Evolutionary conservation across 805 yeast species (phyloP).

Genomic region (Komagataella pastoris): DNA sequence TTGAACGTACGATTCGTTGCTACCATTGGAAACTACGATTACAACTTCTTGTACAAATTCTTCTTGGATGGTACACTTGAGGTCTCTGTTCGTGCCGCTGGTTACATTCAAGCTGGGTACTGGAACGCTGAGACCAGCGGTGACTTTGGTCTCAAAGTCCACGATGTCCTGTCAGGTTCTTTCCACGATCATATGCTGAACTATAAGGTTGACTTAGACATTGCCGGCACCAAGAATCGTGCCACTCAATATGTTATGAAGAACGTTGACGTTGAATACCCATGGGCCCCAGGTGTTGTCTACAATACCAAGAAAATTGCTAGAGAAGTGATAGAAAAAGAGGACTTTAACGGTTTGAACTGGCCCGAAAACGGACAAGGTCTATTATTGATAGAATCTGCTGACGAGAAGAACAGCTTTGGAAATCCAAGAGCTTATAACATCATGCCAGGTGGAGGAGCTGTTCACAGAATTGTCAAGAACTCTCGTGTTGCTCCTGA

Average conservation of each 20-base stretch:
- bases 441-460: constrained; percentile 10
- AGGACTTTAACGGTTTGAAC: constrained; percentile 4
- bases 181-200: constrained; percentile 16
- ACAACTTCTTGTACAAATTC: constrained; percentile 3
- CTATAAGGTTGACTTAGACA: constrained; percentile 14
- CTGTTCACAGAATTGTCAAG: constrained; percentile 6
- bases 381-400: constrained; percentile 12
- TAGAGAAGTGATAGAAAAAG: constrained; percentile 8
- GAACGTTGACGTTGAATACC: constrained; percentile 8
- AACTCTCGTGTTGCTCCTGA: neutral
- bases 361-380: constrained; percentile 9
- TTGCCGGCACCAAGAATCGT: constrained; percentile 13
- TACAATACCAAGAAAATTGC: constrained; percentile 8
- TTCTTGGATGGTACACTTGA: constrained; percentile 14
- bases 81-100: constrained; percentile 15
- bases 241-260: constrained; percentile 7
- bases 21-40: constrained; percentile 4
- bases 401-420: constrained; percentile 11
- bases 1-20: constrained; percentile 9
- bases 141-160: constrained; percentile 11
- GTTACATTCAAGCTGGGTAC: constrained; percentile 16
- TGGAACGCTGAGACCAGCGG: constrained; percentile 9
- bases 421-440: constrained; percentile 17
- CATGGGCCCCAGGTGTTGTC: constrained; percentile 13
- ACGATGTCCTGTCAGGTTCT: constrained; percentile 13